Base-by-base conservation (phyloP, 768 basidiomycete species). In the Termitomyces sp. region DNA sequence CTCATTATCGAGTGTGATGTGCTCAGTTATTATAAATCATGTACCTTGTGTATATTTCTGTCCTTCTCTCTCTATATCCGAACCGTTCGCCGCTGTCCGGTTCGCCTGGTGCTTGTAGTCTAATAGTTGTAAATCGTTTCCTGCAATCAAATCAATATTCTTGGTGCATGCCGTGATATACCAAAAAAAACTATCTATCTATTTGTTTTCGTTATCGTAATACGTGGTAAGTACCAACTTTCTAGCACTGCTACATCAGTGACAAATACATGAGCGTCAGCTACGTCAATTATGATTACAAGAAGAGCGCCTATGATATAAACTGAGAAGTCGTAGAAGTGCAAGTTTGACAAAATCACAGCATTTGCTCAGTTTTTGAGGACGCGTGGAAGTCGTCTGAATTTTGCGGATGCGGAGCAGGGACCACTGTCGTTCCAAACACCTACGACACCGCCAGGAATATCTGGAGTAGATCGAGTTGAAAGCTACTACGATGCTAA, bases 361-460 rank as follows among this genome's bases (percentile, higher is more conserved):
- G 27, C 27, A 27, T 20, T 20, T 53, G 37, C 37, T 59, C 47
- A 62, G 24, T 49, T 15, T 48, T 33, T 49, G 42, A 57, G 59
- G 20, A 57, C 2, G 30, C 61, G 55, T 13, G 58, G 59, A 30
- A 37, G 50, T 31, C 47, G 54, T 27, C 30, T 56, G 42, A 15
- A 22, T 34, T 37, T 63, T 3, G 42, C 31, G 2, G 57, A 37
- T 33, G 20, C 8, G 24, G 41, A 30, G 36, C 60, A 64, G 15
- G 44, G 42, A 41, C 63, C 63, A 37, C 13, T 39, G 22, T 61
- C 60, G 4, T 41, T 31, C 63, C 63, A 64, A 1, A 61, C 63
- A 27, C 55, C 58, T n/a, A 44, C 51, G 34, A 27, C 5, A 22
- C 54, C 57, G 7, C 51, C 55, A 24, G 60, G 63, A 6, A 47